These are phyloP conservation scores for Passiflora organensis DNA, from an alignment of 345 rosid species.

Conservation along the genomic window DNA sequence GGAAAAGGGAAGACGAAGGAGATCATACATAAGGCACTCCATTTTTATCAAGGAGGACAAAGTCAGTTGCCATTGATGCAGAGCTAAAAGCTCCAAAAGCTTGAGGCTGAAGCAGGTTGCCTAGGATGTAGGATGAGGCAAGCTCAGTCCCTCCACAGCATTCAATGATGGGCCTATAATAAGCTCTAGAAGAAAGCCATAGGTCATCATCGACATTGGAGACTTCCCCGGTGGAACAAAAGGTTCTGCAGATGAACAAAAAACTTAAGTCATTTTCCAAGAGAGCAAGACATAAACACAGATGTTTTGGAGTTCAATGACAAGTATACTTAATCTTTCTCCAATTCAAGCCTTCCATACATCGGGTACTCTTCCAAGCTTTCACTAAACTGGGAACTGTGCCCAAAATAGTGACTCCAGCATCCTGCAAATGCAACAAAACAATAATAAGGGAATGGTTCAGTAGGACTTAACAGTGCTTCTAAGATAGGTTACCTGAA, in stretches of 20 bases:
- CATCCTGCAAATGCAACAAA: slow-evolving; percentile 51
- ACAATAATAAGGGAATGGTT: neutral
- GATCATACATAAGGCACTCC: slow-evolving; percentile 58
- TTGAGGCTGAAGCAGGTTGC: slow-evolving; percentile 70
- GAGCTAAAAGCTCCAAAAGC: slow-evolving; percentile 90
- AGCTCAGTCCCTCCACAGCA: slow-evolving; percentile 92
- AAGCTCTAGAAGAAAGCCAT: slow-evolving; percentile 86
- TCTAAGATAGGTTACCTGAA: slow-evolving; percentile 59
- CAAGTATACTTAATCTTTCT: slow-evolving; percentile 54
- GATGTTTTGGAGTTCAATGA: neutral
- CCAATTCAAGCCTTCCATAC: slow-evolving; percentile 77
- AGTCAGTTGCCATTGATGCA: slow-evolving; percentile 62
- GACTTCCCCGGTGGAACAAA: slow-evolving; percentile 73
- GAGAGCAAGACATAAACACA: neutral
- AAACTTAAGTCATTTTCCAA: slow-evolving; percentile 9
- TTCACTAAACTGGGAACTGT: slow-evolving; percentile 90
- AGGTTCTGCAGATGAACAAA: slow-evolving; percentile 32
- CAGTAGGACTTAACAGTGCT: neutral
- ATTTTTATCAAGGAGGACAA: slow-evolving; percentile 67
- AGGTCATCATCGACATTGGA: slow-evolving; percentile 87
- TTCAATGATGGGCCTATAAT: slow-evolving; percentile 70
- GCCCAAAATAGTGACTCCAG: slow-evolving; percentile 79
- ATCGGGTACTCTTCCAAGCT: slow-evolving; percentile 64
- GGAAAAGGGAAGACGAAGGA: too few species aligned
- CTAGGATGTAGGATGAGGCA: slow-evolving; percentile 67